phyloP scores from a whole-genome alignment of 345 rosid genomes.

The Melastoma malabathricum region DNA sequence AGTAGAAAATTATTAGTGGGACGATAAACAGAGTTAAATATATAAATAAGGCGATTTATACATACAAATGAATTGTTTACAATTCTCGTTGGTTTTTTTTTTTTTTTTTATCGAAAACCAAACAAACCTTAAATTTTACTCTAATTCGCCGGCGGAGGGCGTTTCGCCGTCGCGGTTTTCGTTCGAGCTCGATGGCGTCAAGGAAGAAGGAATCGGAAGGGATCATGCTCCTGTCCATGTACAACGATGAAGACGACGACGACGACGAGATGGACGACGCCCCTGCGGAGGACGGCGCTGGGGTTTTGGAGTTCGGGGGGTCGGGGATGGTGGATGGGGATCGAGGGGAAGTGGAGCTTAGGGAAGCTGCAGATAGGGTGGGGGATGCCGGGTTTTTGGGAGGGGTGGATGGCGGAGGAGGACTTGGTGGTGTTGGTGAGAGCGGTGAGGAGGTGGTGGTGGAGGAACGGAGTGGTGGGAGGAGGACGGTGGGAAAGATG shows the following conservation, averaged over 20 bases:
- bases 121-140: too few relatives aligned
- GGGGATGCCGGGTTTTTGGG: conserved; percentile 14
- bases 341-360: conserved; percentile 5
- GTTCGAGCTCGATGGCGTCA: conserved; percentile 36
- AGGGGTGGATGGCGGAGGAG: conserved; percentile 17
- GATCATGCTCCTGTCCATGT: conserved; percentile 64
- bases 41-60: too few relatives aligned
- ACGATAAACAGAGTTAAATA: too few relatives aligned
- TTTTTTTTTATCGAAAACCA: too few relatives aligned
- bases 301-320: not conserved
- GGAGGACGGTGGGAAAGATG: conserved; percentile 20
- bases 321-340: conserved; percentile 8
- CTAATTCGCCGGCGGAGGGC: too few relatives aligned
- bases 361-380: conserved; percentile 23
- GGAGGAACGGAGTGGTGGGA: too few relatives aligned
- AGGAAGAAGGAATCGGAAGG: conserved; percentile 67
- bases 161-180: too few relatives aligned
- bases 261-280: not conserved
- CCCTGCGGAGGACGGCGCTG: conserved; percentile 1
- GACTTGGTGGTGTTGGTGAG: conserved; percentile 1
- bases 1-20: too few relatives aligned
- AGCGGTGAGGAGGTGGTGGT: conserved; percentile 4
- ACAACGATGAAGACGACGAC: conserved; percentile 83
- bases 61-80: too few relatives aligned
- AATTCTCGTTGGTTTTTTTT: too few relatives aligned